Base-by-base conservation (phyloP, 306 rosid genomes). In the Prunus fruticosa region DNA sequence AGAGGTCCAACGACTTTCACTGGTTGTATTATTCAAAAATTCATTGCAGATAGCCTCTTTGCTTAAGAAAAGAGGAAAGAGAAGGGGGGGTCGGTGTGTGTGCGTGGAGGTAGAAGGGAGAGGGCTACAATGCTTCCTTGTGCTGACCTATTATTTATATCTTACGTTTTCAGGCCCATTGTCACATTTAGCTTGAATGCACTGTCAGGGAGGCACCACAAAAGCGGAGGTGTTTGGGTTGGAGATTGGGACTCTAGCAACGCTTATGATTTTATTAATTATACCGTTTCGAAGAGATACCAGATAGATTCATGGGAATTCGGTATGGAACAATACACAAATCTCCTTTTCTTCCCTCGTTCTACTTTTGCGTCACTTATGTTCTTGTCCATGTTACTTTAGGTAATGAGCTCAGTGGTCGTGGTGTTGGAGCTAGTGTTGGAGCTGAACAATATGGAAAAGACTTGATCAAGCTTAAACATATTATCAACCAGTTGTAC, bases 371-470 rank as follows among this genome's bases (percentile, higher is more conserved):
- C 79, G 70, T 81, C 72, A 76, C 30, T 79, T 79, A 50, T 32
- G 53, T 79, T 67, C 43, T 51, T 79, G 85, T 50, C 70, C 43
- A 43, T 83, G 66, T 70, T 67, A 64, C 34, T 72, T 74, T 74
- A 95, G 97, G 99, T 70, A 95, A 95, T 79, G 99, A 95, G 85
- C 84, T 95, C 82, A 84, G 97, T 84, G 99, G 99, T 52, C 72
- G 52, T 62, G 99, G 97, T 27, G 68, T 95, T 67, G 97, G 84
- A 61, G 99, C 97, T 16, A 86, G 88, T 57, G 97, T 95, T 77
- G 78, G 79, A 71, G 90, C 97, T 75, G 85, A 52, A 69, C 99
- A 90, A 51, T 95, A 95, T 49, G 97, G 93, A 64, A 92, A 88
- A 81, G 99, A 95, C 84, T 64, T 92, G 86, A 84, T 84, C 74